Conservation (phyloP, 257 asterid genomes). For the Scutellaria galericulata region DNA sequence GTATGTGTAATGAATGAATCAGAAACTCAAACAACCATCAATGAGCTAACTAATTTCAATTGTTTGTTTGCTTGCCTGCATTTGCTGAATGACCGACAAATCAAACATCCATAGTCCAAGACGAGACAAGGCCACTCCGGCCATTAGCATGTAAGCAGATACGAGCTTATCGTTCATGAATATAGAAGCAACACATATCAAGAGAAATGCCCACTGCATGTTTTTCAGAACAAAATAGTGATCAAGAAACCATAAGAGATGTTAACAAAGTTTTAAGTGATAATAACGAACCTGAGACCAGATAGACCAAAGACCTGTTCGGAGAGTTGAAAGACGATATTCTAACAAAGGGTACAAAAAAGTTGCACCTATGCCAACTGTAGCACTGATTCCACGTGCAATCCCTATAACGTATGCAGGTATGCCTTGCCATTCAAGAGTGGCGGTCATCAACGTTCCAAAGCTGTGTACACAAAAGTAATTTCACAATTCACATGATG, state of each 20-base stretch:
- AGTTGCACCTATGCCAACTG: constrained; percentile 81
- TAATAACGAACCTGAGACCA: constrained; percentile 76
- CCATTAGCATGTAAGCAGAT: constrained; percentile 74
- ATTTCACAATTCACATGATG: too few species aligned
- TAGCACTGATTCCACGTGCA: constrained; percentile 83
- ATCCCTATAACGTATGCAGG: constrained; percentile 86
- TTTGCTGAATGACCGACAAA: constrained; percentile 84
- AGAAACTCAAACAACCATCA: neutral
- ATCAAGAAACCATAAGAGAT: neutral
- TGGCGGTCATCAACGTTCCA: constrained; percentile 92
- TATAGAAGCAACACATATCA: constrained; percentile 71
- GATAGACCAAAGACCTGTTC: constrained; percentile 92
- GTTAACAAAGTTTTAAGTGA: neutral
- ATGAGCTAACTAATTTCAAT: neutral
- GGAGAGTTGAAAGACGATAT: constrained; percentile 62
- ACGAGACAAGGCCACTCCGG: constrained; percentile 86
- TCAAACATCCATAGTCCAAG: constrained; percentile 98
- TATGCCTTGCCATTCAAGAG: constrained; percentile 88
- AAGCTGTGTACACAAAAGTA: constrained; percentile 50
- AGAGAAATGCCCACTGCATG: constrained; percentile 77
- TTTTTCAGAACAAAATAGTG: neutral
- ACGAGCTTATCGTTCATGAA: constrained; percentile 47
- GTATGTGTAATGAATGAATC: neutral
- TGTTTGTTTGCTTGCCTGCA: constrained; percentile 63
- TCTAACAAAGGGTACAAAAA: constrained; percentile 71